phyloP scores from a whole-genome alignment of 1,139 yeast species.

The Taiozyma sp. region DNA sequence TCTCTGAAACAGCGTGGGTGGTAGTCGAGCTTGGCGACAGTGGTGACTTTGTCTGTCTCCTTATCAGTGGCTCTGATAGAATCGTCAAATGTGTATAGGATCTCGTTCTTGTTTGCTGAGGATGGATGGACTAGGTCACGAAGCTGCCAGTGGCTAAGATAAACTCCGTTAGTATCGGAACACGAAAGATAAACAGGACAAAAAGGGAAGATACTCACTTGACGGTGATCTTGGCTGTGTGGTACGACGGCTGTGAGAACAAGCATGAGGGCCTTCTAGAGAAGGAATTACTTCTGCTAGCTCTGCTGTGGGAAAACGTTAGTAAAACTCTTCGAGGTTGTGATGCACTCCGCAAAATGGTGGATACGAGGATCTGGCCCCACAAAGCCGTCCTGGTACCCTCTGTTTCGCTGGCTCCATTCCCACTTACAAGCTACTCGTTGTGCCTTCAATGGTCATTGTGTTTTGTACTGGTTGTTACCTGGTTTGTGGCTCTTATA shows the following conservation, averaged over 20 bases:
- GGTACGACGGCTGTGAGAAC: constrained; percentile 17
- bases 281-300: constrained; percentile 5
- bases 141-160: constrained; percentile 75
- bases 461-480: not conserved
- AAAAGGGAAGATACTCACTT: constrained; percentile 23
- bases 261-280: constrained; percentile 16
- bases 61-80: constrained; percentile 40
- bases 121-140: constrained; percentile 63
- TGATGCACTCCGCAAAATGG: not conserved
- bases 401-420: not conserved
- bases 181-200: not conserved
- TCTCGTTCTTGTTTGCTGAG: constrained; percentile 31
- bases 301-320: not conserved
- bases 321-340: not conserved
- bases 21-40: constrained; percentile 44
- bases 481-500: not conserved
- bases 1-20: constrained; percentile 71
- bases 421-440: constrained; percentile 1
- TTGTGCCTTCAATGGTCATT: constrained; percentile 7
- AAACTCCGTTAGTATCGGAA: constrained; percentile 2
- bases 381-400: too few species aligned
- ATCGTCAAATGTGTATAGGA: constrained; percentile 46
- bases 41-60: constrained; percentile 28
- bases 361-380: not conserved
- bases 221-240: constrained; percentile 29